Evolutionary conservation across 2,329 filamentous ascomycete genomes (phyloP), one percentile per base, ranked within the genome.

Genomic region (Aspergillus neotritici): DNA sequence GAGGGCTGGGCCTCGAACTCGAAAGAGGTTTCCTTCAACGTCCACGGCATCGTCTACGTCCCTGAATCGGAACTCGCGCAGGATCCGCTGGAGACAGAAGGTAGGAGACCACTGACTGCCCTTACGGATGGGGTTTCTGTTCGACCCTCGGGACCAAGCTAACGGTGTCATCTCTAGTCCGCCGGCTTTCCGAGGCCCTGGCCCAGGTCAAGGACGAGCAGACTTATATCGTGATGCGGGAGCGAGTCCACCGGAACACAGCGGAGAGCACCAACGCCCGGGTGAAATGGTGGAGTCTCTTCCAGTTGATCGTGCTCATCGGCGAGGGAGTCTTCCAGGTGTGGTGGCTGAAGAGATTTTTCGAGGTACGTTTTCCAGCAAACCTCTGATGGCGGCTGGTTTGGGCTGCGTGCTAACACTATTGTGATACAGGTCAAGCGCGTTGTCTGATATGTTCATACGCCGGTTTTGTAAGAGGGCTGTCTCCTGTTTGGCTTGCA

Each of bases 271-370:
- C 93, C 61, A 98, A 98, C 70, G 80, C 82, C 57, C 80, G 93
- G 55, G 93, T 98, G 66, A 98, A 98, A 77, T 98, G 93, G 93
- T 98, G 93, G 93, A 96, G 93, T 69, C 79, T 97, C 58, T 97
- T 97, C 70, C 90, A 98, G 71, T 82, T 98, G 53, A 79, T 82
- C 44, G 83, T 97, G 39, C 79, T 98, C 51, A 77, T 94, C 54
- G 89, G 86, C 60, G 88, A 97, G 75, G 93, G 89, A 48, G 75
- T 96, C 54, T 98, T 98, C 77, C 93, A 98, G 75, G 91, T 98
- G 54, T 98, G 93, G 91, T 98, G 93, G 90, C 71, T 98, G 66
- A 93, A 94, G 74, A 82, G 93, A 64, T 98, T 98, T 79, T 96
- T 96, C 64, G 90, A 96, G 82, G 82, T 83, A 64, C 51, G 69